phyloP scores from a whole-genome alignment of 2,329 filamentous ascomycete genomes.

The Fusarium globosum region DNA sequence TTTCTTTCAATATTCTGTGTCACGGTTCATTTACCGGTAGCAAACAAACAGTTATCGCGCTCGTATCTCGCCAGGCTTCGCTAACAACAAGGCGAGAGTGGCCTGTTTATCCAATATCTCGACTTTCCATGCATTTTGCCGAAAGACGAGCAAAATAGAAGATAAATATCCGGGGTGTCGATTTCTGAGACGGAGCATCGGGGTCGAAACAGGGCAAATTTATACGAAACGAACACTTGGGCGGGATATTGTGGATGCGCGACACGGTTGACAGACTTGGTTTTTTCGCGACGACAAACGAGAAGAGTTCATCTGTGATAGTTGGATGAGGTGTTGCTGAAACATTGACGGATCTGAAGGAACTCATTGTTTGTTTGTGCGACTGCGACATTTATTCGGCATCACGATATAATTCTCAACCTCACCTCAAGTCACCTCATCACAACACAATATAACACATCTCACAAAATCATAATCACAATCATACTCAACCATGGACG shows the following conservation, averaged over 20 bases:
- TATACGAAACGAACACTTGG: constrained; percentile 16
- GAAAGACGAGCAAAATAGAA: background rate
- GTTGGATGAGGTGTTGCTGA: background rate
- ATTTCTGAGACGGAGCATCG: background rate
- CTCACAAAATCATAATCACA: background rate
- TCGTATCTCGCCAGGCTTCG: background rate
- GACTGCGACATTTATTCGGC: background rate
- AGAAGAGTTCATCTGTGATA: background rate
- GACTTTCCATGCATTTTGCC: background rate
- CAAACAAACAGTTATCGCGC: background rate
- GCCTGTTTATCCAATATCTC: background rate
- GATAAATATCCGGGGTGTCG: background rate
- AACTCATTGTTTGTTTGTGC: constrained; percentile 1
- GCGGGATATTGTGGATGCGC: constrained; percentile 3
- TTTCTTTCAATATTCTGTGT: background rate
- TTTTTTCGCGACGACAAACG: background rate
- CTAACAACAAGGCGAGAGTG: background rate
- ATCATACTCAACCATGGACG: constrained; percentile 29
- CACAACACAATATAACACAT: background rate
- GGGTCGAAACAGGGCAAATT: background rate
- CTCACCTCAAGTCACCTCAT: background rate
- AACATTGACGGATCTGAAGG: background rate
- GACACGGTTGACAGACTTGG: background rate
- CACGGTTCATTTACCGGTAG: background rate
- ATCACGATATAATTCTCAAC: background rate